phyloP scores from a whole-genome alignment of 73 alveolate species.

The Stentor roeselii region DNA sequence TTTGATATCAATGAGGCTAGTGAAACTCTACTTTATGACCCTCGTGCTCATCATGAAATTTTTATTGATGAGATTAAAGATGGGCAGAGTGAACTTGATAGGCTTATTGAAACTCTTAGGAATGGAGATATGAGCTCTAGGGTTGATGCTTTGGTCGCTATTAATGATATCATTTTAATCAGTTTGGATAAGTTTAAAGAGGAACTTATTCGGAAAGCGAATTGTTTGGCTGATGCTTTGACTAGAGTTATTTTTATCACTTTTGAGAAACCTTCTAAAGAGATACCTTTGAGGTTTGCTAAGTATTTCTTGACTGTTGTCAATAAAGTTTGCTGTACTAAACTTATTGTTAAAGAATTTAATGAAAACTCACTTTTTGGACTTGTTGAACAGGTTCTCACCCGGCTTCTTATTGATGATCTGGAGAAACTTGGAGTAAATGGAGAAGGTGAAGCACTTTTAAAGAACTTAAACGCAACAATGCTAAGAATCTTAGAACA shows the following conservation, averaged over 20 bases:
- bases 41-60: not conserved
- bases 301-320: constrained; percentile 62
- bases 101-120: not conserved
- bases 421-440: constrained; percentile 52
- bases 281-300: constrained; percentile 63
- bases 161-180: not conserved
- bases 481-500: constrained; percentile 64
- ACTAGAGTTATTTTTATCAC: constrained; percentile 5
- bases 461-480: constrained; percentile 51
- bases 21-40: constrained; percentile 23
- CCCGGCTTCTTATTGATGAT: constrained; percentile 53
- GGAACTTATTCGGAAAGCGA: not conserved
- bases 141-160: constrained; percentile 12
- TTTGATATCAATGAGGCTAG: not conserved
- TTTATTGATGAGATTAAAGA: constrained; percentile 3
- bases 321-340: constrained; percentile 51
- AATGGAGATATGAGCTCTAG: constrained; percentile 17
- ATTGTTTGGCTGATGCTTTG: not conserved
- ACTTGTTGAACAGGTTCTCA: constrained; percentile 57
- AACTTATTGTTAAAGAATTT: constrained; percentile 40
- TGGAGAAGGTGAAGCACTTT: constrained; percentile 47
- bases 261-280: constrained; percentile 29
- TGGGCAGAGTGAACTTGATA: not conserved
- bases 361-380: constrained; percentile 40
- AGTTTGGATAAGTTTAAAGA: not conserved